phyloP scores from a whole-genome alignment of 2,329 filamentous ascomycete species.

The Boeremia exigua region DNA sequence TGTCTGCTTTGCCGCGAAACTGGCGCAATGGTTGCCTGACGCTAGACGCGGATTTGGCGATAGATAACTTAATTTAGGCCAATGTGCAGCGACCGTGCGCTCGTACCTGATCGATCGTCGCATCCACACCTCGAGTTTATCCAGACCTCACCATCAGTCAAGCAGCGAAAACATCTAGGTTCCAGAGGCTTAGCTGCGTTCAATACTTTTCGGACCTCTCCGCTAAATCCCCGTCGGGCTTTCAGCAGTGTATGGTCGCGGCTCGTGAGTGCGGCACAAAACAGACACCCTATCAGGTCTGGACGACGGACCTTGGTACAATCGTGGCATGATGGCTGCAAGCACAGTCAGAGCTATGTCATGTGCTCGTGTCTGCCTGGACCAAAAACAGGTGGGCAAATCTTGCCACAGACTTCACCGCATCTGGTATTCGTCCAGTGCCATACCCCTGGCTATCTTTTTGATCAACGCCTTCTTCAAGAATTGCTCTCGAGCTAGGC shows the following conservation, averaged over 20 bases:
- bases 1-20: constrained; percentile 4
- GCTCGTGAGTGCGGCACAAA: too few species aligned
- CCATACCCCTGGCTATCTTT: constrained; percentile 81
- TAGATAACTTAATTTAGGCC: constrained; percentile 9
- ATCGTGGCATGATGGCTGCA: too few species aligned
- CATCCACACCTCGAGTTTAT: constrained; percentile 8
- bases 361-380: background rate
- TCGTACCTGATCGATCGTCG: constrained; percentile 4
- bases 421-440: constrained; percentile 57
- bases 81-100: constrained; percentile 5
- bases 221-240: background rate
- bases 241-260: too few species aligned
- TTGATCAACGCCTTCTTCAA: constrained; percentile 80
- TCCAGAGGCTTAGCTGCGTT: background rate
- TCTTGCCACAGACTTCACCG: constrained; percentile 24
- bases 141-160: constrained; percentile 3
- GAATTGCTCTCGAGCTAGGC: constrained; percentile 79
- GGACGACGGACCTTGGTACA: background rate
- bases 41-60: constrained; percentile 14
- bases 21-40: constrained; percentile 19
- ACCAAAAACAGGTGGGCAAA: background rate
- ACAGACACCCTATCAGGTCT: too few species aligned
- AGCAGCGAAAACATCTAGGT: background rate
- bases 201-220: background rate
- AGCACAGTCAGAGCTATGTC: background rate